Conservation (phyloP, 345 rosid species). For the Salix caprea region DNA sequence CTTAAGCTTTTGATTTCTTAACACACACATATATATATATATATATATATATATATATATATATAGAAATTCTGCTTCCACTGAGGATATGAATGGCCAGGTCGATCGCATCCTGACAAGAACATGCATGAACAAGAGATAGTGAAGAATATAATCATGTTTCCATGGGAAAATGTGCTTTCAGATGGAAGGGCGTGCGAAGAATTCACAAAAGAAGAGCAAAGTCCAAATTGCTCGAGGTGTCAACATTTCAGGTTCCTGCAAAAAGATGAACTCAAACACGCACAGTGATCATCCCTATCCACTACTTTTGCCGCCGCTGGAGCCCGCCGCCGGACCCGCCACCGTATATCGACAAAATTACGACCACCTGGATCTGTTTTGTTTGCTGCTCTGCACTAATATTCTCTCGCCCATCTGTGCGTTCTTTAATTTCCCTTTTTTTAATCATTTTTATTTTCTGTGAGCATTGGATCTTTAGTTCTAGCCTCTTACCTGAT, state of each 20-base stretch:
- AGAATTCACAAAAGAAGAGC: not conserved
- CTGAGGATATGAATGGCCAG: no score
- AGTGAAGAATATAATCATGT: not conserved
- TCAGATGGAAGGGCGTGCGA: no score
- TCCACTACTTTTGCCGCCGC: slow-evolving; percentile 11
- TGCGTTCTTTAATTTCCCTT: not conserved
- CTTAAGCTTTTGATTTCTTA: no score
- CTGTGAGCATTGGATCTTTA: not conserved
- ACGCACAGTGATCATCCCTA: not conserved
- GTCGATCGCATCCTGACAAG: no score
- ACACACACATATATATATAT: no score
- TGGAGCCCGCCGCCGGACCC: not conserved
- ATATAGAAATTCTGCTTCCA: no score
- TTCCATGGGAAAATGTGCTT: not conserved
- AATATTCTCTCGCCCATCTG: not conserved
- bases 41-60: no score
- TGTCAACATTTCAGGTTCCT: slow-evolving; percentile 7
- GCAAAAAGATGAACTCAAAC: not conserved
- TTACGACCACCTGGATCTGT: not conserved
- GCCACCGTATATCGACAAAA: not conserved
- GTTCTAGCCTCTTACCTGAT: no score
- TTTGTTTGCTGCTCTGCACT: not conserved
- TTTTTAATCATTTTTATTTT: not conserved
- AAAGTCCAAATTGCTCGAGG: not conserved
- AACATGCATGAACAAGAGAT: not conserved